phyloP scores from a whole-genome alignment of 2,329 filamentous ascomycete species.

The Cordyceps cateniannulata region DNA sequence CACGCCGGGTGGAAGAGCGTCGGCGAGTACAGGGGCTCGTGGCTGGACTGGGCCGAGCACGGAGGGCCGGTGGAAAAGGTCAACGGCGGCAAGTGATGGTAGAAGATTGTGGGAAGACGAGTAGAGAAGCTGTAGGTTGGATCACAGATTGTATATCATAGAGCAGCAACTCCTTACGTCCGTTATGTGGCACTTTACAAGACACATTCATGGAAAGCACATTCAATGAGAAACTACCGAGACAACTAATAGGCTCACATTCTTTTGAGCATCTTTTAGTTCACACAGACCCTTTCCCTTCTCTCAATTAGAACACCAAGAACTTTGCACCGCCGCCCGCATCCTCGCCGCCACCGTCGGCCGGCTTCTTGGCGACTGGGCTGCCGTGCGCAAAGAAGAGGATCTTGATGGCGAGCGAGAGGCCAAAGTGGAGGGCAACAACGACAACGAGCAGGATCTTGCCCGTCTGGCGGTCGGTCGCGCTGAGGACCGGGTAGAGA shows the following conservation, averaged over 20 bases:
- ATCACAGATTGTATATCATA: background rate
- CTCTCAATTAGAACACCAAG: background rate
- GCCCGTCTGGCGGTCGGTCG: slow-evolving; percentile 86
- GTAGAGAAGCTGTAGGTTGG: background rate
- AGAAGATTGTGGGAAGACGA: no score
- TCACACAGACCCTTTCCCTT: background rate
- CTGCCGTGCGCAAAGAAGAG: slow-evolving; percentile 87
- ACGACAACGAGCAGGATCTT: slow-evolving; percentile 82
- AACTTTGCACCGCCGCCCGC: slow-evolving; percentile 18
- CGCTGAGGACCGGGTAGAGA: slow-evolving; percentile 83
- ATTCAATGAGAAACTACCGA: background rate
- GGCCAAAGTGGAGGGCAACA: slow-evolving; percentile 76
- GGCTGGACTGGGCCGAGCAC: slow-evolving; percentile 73
- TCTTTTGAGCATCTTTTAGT: background rate
- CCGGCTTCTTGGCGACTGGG: slow-evolving; percentile 35
- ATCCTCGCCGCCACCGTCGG: slow-evolving; percentile 15
- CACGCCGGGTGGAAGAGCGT: slow-evolving; percentile 69
- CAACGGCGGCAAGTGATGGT: background rate
- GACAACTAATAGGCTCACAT: background rate
- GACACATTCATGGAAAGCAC: background rate
- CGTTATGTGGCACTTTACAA: background rate
- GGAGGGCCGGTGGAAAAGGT: slow-evolving; percentile 50
- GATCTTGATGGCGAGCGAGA: slow-evolving; percentile 91
- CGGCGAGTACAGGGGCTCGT: slow-evolving; percentile 68
- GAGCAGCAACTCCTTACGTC: no score